Conservation (phyloP, 495 filamentous ascomycete genomes). For the Pyrenula massariospora region DNA sequence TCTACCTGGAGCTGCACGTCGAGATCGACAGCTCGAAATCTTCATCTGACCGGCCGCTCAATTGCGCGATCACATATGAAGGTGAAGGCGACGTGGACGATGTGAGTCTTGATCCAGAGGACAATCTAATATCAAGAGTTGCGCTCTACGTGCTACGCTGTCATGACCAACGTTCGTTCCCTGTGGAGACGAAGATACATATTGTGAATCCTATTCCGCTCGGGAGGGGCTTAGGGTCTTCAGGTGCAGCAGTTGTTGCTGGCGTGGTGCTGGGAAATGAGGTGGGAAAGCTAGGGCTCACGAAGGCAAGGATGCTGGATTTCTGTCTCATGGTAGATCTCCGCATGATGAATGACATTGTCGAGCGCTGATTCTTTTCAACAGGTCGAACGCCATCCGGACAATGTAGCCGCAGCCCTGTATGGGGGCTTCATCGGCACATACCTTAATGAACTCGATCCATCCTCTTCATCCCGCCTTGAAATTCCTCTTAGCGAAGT, state of each 20-base stretch:
- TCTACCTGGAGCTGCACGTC: conserved; percentile 78
- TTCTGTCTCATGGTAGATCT: conserved; percentile 86
- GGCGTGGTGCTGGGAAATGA: conserved; percentile 87
- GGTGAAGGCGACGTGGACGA: conserved; percentile 63
- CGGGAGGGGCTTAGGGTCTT: conserved; percentile 80
- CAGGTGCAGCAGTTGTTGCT: conserved; percentile 87
- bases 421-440: conserved; percentile 97
- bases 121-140: conserved; percentile 82
- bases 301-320: conserved; percentile 76
- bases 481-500: conserved; percentile 97
- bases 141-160: conserved; percentile 88
- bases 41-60: conserved; percentile 51
- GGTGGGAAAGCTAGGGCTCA: conserved; percentile 67
- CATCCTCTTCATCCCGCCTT: conserved; percentile 69
- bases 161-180: conserved; percentile 72
- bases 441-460: conserved; percentile 80
- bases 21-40: conserved; percentile 44
- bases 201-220: conserved; percentile 90
- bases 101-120: conserved; percentile 65
- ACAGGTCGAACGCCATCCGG: conserved; percentile 72
- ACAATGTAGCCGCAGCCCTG: conserved; percentile 90
- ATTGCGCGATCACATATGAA: conserved; percentile 84
- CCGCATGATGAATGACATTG: conserved; percentile 5
- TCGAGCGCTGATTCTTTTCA: conserved; percentile 2
- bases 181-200: conserved; percentile 75